These are phyloP conservation scores for Pistacia vera DNA, from an alignment of 345 rosid genomes.

Conservation along the genomic window DNA sequence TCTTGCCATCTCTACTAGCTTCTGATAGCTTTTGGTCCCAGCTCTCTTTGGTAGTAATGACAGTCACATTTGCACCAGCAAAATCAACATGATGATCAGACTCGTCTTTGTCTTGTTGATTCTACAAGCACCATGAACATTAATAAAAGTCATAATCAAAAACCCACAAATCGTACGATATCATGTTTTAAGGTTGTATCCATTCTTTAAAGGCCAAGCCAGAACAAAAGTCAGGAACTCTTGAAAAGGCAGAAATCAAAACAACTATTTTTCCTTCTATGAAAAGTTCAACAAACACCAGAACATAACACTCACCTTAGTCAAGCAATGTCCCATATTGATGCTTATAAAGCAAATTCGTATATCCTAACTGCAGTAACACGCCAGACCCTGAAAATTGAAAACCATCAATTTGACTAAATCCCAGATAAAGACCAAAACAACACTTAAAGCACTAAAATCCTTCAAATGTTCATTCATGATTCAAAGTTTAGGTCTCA, in stretches of 20 bases:
- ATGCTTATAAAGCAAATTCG: constrained; percentile 23
- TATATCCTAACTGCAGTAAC: constrained; percentile 1
- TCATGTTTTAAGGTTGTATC: neutral
- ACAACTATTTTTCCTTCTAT: neutral
- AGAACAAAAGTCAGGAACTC: constrained; percentile 1
- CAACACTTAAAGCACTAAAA: neutral
- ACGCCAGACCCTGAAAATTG: constrained; percentile 16
- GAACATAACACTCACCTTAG: constrained; percentile 36
- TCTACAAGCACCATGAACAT: constrained; percentile 33
- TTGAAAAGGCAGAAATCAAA: neutral
- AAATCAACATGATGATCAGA: constrained; percentile 48
- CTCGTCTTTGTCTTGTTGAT: constrained; percentile 31
- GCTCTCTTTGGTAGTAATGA: constrained; percentile 56
- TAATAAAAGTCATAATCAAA: neutral
- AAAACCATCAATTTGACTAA: constrained; percentile 1
- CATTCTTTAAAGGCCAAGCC: neutral
- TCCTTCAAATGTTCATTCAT: neutral
- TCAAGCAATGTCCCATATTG: constrained; percentile 54
- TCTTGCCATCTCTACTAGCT: constrained; percentile 66
- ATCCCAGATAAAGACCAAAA: neutral
- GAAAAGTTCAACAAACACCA: neutral
- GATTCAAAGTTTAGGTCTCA: neutral
- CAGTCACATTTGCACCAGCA: constrained; percentile 60
- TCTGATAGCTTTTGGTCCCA: constrained; percentile 81
- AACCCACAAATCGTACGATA: neutral